These are phyloP conservation scores for Clathrospora elynae DNA, from an alignment of 2,329 filamentous ascomycete genomes.

Conservation along the genomic window DNA sequence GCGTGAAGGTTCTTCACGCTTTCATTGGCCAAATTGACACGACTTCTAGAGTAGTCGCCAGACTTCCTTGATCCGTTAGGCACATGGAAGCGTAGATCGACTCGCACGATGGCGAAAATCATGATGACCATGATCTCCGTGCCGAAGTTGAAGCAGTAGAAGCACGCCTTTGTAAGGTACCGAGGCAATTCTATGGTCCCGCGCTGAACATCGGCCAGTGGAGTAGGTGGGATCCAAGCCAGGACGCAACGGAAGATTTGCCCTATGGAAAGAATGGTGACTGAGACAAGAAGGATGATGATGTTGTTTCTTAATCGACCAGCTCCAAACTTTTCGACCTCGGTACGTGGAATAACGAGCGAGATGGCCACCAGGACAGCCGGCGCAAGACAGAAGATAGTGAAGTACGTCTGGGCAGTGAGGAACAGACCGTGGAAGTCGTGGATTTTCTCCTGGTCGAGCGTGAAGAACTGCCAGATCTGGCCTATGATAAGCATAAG, in stretches of 20 bases:
- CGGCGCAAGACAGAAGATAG: slow-evolving; percentile 69
- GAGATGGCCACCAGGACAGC: slow-evolving; percentile 60
- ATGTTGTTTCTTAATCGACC: slow-evolving; percentile 72
- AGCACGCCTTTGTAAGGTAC: slow-evolving; percentile 74
- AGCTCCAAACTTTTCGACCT: slow-evolving; percentile 65
- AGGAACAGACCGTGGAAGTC: slow-evolving; percentile 69
- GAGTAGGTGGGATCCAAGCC: slow-evolving; percentile 56
- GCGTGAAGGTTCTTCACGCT: slow-evolving; percentile 34
- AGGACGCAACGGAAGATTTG: slow-evolving; percentile 71
- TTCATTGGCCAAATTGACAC: slow-evolving; percentile 26
- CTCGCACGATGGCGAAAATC: slow-evolving; percentile 68
- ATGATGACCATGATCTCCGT: slow-evolving; percentile 74
- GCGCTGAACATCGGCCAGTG: slow-evolving; percentile 56
- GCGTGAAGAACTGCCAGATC: slow-evolving; percentile 71
- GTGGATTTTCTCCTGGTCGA: slow-evolving; percentile 56
- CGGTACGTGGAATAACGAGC: slow-evolving; percentile 52
- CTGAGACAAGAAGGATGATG: slow-evolving; percentile 64
- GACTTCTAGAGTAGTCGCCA: slow-evolving; percentile 38
- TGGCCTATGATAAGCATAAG: slow-evolving; percentile 69
- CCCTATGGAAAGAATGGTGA: slow-evolving; percentile 67
- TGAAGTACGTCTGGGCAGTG: slow-evolving; percentile 66
- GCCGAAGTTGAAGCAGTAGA: slow-evolving; percentile 79
- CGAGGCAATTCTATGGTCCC: slow-evolving; percentile 55
- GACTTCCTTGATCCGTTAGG: slow-evolving; percentile 67
- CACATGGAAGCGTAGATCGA: slow-evolving; percentile 78